A percentile compares a stretch with the other conserved stretches of the same genome.
These are phyloP conservation scores for Eudorina sp. DNA, from an alignment of 139 green algal genomes.

Conservation along the genomic window DNA sequence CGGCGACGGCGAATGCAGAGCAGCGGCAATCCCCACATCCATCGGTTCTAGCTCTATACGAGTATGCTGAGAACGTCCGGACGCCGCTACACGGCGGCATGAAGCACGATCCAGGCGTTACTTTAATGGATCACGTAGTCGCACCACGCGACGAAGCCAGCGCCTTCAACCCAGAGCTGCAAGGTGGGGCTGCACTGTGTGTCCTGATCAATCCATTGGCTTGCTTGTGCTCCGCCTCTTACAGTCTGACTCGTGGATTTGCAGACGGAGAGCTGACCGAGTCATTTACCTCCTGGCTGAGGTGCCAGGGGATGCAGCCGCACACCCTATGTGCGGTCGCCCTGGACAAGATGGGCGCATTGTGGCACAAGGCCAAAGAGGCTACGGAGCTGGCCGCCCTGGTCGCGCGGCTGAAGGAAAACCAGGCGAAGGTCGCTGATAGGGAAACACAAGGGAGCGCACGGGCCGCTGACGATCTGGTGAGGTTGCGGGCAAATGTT, in stretches of 20 bases:
- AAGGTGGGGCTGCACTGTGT: too few species aligned
- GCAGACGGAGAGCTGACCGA: conserved; percentile 1
- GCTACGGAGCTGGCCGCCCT: background rate
- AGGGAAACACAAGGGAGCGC: background rate
- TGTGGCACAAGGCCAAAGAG: conserved; percentile 29
- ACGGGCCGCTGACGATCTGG: too few species aligned
- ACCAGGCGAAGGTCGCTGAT: conserved; percentile 21
- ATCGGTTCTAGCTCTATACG: conserved; percentile 11
- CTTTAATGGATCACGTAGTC: background rate
- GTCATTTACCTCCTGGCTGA: conserved; percentile 19
- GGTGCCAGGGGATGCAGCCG: background rate
- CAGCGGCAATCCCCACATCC: background rate
- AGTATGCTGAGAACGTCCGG: conserved; percentile 13
- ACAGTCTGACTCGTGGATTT: too few species aligned
- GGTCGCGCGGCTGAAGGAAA: conserved; percentile 13
- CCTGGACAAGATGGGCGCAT: conserved; percentile 10
- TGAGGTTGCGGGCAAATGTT: too few species aligned
- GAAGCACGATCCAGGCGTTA: too few species aligned
- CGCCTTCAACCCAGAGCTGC: too few species aligned
- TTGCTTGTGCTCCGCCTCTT: too few species aligned
- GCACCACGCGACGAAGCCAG: too few species aligned
- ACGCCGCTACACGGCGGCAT: too few species aligned
- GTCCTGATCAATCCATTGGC: too few species aligned
- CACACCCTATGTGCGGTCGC: background rate
- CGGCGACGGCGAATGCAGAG: too few species aligned